Evolutionary conservation across 768 basidiomycete genomes (phyloP).

Genomic region (Tulasnella sp.): DNA sequence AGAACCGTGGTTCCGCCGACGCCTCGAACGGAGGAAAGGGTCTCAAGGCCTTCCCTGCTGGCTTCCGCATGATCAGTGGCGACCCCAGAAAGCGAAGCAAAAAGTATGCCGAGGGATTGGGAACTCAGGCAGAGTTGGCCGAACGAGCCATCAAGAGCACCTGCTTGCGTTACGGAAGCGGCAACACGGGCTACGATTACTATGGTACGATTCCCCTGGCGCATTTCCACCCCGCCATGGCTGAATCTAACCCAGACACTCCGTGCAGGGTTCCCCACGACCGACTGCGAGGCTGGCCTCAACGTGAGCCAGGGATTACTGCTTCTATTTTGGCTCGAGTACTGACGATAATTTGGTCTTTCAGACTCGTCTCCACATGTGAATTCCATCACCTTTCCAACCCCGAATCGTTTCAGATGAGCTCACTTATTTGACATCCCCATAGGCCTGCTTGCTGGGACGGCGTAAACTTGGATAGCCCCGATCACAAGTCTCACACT

Average conservation of each 20-base stretch:
- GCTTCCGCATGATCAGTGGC: constrained; percentile 30
- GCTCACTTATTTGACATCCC: no score
- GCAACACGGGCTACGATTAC: neutral
- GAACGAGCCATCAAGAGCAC: constrained; percentile 43
- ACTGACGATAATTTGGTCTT: neutral
- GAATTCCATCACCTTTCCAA: no score
- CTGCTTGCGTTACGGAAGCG: constrained; percentile 35
- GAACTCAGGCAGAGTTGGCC: constrained; percentile 42
- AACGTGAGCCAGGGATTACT: constrained; percentile 35
- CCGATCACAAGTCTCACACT: no score
- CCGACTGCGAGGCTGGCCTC: constrained; percentile 43
- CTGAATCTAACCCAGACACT: constrained; percentile 34
- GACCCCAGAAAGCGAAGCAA: constrained; percentile 15
- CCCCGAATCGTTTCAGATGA: no score
- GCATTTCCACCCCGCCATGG: neutral
- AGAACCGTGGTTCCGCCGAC: constrained; percentile 22
- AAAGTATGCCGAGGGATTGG: constrained; percentile 27
- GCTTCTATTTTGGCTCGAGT: neutral
- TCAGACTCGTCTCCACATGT: neutral
- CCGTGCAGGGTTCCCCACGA: constrained; percentile 43
- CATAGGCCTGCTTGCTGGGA: no score
- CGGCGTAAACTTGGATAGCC: no score
- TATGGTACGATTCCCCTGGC: neutral
- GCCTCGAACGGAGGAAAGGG: constrained; percentile 8
- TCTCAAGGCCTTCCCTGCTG: constrained; percentile 19